Percentiles rank a stretch among this genome's conserved stretches.
Conservation (phyloP, 169 alveolate species). For the Plasmodium falciparum region DNA sequence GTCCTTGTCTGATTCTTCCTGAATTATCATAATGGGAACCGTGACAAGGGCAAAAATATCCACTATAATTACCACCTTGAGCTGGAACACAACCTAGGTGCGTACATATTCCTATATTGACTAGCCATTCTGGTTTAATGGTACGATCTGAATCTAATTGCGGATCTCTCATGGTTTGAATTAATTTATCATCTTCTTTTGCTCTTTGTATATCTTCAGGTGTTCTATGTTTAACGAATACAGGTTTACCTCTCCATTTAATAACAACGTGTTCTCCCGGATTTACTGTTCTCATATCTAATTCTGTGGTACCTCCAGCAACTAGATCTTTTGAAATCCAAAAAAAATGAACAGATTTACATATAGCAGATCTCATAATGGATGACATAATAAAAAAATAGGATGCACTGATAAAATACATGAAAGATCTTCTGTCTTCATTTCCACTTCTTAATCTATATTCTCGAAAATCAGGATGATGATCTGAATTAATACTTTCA, state of each 20-base stretch:
- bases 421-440: slow-evolving; percentile 89
- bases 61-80: slow-evolving; percentile 89
- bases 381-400: slow-evolving; percentile 86
- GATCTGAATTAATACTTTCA: slow-evolving; percentile 86
- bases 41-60: slow-evolving; percentile 92
- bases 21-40: slow-evolving; percentile 92
- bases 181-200: slow-evolving; percentile 86
- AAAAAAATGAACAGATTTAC: slow-evolving; percentile 87
- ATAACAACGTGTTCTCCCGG: slow-evolving; percentile 89
- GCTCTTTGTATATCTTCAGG: slow-evolving; percentile 89
- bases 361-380: slow-evolving; percentile 84
- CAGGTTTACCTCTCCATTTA: slow-evolving; percentile 91
- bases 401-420: slow-evolving; percentile 87
- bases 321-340: slow-evolving; percentile 87
- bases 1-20: slow-evolving; percentile 91
- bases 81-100: slow-evolving; percentile 91
- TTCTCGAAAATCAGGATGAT: slow-evolving; percentile 91
- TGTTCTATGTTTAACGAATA: slow-evolving; percentile 88
- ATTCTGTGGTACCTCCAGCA: slow-evolving; percentile 90
- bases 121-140: slow-evolving; percentile 90
- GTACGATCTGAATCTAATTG: slow-evolving; percentile 88
- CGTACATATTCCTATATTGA: slow-evolving; percentile 90
- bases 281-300: slow-evolving; percentile 86
- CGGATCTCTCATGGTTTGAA: slow-evolving; percentile 91
- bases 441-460: slow-evolving; percentile 86